phyloP scores from a whole-genome alignment of 2,329 filamentous ascomycete species.

The Ophiosphaerella korrae region DNA sequence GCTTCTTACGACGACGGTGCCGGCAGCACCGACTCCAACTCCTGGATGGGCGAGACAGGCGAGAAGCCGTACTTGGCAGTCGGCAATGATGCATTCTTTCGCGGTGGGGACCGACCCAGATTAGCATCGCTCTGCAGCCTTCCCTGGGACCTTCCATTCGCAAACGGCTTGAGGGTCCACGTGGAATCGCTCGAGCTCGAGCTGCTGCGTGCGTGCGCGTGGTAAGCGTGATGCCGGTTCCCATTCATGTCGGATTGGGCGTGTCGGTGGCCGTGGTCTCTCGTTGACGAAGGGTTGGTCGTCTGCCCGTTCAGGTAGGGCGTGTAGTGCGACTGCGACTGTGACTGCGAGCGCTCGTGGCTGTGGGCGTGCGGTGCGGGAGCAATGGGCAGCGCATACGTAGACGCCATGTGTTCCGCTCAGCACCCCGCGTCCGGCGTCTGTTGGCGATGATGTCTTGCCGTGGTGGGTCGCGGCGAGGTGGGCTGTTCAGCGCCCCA shows the following conservation, averaged over 20 bases:
- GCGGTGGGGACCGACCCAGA: constrained; percentile 45
- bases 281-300: constrained; percentile 29
- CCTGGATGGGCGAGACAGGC: constrained; percentile 45
- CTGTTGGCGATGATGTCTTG: constrained; percentile 21
- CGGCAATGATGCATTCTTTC: constrained; percentile 17
- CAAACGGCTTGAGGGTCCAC: constrained; percentile 37
- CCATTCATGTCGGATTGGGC: constrained; percentile 43
- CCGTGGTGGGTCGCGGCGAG: constrained; percentile 20
- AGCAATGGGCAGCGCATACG: constrained; percentile 51
- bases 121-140: constrained; percentile 54
- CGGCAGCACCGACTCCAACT: constrained; percentile 26
- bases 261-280: constrained; percentile 35
- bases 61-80: constrained; percentile 38
- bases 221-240: constrained; percentile 36
- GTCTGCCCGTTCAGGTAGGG: constrained; percentile 23
- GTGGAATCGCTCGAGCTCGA: constrained; percentile 36
- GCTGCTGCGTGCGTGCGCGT: constrained; percentile 30
- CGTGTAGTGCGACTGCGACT: constrained; percentile 40
- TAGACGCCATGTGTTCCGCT: constrained; percentile 48
- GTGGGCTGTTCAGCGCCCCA: constrained; percentile 6
- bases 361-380: constrained; percentile 38
- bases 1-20: constrained; percentile 28
- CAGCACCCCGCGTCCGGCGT: constrained; percentile 10
- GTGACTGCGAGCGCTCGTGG: constrained; percentile 49
- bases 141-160: constrained; percentile 36